phyloP scores from a whole-genome alignment of 345 rosid species.

The Ceriops tagal region DNA sequence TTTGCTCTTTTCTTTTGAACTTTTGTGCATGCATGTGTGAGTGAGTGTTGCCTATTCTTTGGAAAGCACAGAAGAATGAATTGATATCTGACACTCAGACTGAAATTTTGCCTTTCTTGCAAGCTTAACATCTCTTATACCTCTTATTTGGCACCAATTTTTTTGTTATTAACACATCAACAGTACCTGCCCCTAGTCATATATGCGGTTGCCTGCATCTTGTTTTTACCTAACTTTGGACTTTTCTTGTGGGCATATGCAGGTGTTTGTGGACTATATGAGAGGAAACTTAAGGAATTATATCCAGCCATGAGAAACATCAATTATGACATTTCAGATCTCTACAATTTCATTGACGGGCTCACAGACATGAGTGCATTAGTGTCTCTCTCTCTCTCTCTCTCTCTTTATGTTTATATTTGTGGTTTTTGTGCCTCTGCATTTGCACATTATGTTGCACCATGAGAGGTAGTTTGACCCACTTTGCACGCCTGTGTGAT shows the following conservation, averaged over 20 bases:
- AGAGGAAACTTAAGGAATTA: conserved; percentile 76
- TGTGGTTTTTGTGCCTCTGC: background rate
- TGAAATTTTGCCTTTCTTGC: too few relatives aligned
- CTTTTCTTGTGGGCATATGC: conserved; percentile 8
- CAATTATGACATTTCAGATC: conserved; percentile 73
- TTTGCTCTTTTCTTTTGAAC: too few relatives aligned
- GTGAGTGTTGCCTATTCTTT: too few relatives aligned
- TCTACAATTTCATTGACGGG: conserved; percentile 82
- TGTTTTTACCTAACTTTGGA: background rate
- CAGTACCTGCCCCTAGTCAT: background rate
- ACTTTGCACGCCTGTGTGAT: background rate
- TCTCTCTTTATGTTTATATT: conserved; percentile 13
- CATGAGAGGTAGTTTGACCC: background rate
- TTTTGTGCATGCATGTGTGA: too few relatives aligned
- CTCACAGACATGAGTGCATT: conserved; percentile 85
- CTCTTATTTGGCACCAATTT: background rate
- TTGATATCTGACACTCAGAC: too few relatives aligned
- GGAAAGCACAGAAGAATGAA: too few relatives aligned
- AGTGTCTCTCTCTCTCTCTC: conserved; percentile 52
- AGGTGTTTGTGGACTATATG: conserved; percentile 83
- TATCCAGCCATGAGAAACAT: conserved; percentile 71
- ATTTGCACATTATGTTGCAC: background rate
- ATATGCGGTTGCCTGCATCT: background rate
- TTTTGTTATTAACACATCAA: background rate
- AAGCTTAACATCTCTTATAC: too few relatives aligned